These are phyloP conservation scores for Thelephora ganbajun DNA, from an alignment of 768 basidiomycete genomes.

Conservation along the genomic window DNA sequence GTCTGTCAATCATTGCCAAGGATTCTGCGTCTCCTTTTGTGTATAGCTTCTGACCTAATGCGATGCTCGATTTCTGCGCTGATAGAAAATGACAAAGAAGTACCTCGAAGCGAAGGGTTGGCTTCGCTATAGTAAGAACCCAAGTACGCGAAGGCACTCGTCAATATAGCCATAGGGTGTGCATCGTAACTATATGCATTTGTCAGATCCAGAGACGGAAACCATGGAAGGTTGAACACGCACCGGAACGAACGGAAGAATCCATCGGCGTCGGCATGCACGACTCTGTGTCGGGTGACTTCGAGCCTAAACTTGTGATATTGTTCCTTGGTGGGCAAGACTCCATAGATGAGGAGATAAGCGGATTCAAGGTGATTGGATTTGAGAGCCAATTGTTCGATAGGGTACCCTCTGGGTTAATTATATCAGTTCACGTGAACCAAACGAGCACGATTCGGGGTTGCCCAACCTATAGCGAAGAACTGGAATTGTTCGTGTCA, in stretches of 20 bases:
- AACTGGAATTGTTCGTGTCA: conserved; percentile 19
- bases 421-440: conserved; percentile 1
- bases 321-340: conserved; percentile 52
- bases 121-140: conserved; percentile 82
- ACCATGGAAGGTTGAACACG: background rate
- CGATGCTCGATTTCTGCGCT: background rate
- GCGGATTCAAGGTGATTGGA: conserved; percentile 74
- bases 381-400: conserved; percentile 74
- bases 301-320: conserved; percentile 55
- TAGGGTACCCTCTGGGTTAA: conserved; percentile 66
- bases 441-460: background rate
- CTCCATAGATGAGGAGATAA: conserved; percentile 82
- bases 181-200: conserved; percentile 61
- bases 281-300: conserved; percentile 57
- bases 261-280: conserved; percentile 26
- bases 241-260: conserved; percentile 31
- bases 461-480: conserved; percentile 54
- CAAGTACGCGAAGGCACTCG: conserved; percentile 76
- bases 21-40: conserved; percentile 54
- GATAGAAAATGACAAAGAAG: conserved; percentile 3
- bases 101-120: conserved; percentile 78
- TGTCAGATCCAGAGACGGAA: background rate
- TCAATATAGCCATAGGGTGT: conserved; percentile 85
- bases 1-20: conserved; percentile 78
- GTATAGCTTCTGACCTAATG: conserved; percentile 60